Percentiles rank a stretch among this genome's conserved stretches.
Evolutionary conservation across 2,329 filamentous ascomycete genomes (phyloP).

Genomic region (Alternaria viburni): DNA sequence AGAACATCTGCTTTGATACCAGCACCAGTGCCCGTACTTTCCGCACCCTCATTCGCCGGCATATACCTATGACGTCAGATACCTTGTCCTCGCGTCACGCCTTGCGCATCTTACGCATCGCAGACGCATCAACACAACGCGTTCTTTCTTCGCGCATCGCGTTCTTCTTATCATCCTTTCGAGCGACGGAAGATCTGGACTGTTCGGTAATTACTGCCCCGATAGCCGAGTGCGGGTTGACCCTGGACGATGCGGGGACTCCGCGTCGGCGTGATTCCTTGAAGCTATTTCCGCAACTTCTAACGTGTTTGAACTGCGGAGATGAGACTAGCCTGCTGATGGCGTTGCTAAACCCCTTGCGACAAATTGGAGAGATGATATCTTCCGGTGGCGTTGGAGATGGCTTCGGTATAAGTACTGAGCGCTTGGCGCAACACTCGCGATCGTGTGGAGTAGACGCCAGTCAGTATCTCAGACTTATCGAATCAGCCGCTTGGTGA

Average conservation of each 20-base stretch:
- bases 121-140: not conserved
- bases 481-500: not conserved
- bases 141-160: not conserved
- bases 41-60: not conserved
- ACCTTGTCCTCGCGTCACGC: not conserved
- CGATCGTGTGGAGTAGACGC: not conserved
- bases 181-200: slow-evolving; percentile 7
- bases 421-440: not conserved
- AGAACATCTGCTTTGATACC: not conserved
- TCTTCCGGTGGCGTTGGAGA: not conserved
- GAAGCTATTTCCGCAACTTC: not conserved
- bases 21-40: not conserved
- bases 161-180: not conserved
- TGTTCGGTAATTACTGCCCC: slow-evolving; percentile 8
- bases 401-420: not conserved
- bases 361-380: slow-evolving; percentile 4
- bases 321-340: not conserved
- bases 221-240: not conserved
- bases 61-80: not conserved
- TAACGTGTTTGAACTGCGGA: not conserved
- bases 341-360: not conserved
- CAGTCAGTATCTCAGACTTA: not conserved
- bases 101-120: not conserved
- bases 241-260: slow-evolving; percentile 16
- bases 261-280: not conserved